Evolutionary conservation across 805 yeast species (phyloP), one percentile per base, ranked within the genome.

Genomic region (Metschnikowia colocasiae): DNA sequence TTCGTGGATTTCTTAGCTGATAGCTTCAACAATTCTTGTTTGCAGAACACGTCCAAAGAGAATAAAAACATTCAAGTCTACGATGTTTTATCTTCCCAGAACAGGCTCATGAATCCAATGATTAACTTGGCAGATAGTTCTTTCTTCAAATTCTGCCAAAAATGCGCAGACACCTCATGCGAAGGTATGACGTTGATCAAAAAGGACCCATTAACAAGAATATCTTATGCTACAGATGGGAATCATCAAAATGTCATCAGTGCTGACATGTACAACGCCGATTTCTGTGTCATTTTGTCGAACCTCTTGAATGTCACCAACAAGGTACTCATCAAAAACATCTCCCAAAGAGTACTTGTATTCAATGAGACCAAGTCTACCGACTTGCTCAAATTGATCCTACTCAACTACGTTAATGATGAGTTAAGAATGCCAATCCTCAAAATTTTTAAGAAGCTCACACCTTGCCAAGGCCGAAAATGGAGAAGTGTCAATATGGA

Each of bases 401-500:
- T 87, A 4, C 68, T 78, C 3, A 73, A 89, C 37, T 83, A 81
- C 60, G 65, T 65, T 27, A 88, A 87, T 58, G 60, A 69, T 20
- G 75, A 76, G 8, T 63, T 89, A 20, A 83, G 86, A 67, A 71
- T 71, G 42, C 91, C 95, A 1, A 81, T 87, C 3, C 69, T 91
- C 57, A 83, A 82, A 58, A 76, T 87, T 1, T 71, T 91, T 50
- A 90, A 87, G 62, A 82, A 86, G 52, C 75, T 90, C 43, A 82
- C 90, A 1, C 96, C 97, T 0, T 88, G 85, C 66, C 91, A 88
- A 58, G 97, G 97, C 16, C 82, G 94, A 50, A 90, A 91, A 64
- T 92, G 99, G 99, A 83, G 90, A 56, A 79, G 90, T 12, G 80
- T 82, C 52, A 94, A 92, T 61, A 92, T 94, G 97, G 97, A 91